A percentile compares a stretch with the other conserved stretches of the same genome.
Evolutionary conservation across 2,329 filamentous ascomycete genomes (phyloP).

Genomic region (Peltaster fructicola): DNA sequence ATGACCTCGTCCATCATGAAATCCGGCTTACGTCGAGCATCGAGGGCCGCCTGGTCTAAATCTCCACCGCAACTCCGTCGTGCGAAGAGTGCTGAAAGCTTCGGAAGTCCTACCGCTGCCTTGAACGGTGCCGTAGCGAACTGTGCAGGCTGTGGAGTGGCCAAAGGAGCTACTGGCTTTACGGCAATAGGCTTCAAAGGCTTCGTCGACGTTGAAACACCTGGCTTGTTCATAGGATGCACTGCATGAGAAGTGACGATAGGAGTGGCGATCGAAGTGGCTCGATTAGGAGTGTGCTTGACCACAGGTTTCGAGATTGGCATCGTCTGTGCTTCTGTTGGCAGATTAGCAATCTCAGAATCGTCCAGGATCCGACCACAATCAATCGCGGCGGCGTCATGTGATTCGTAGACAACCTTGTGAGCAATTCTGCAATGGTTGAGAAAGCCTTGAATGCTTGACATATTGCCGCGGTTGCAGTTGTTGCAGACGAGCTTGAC

Average conservation of each 20-base stretch:
- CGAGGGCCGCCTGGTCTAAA: slow-evolving; percentile 13
- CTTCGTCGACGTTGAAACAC: slow-evolving; percentile 4
- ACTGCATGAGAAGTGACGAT: slow-evolving; percentile 7
- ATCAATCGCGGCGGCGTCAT: slow-evolving; percentile 79
- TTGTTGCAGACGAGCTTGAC: slow-evolving; percentile 81
- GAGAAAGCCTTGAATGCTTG: slow-evolving; percentile 95
- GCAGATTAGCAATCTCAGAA: slow-evolving; percentile 31
- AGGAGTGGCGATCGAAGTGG: slow-evolving; percentile 1
- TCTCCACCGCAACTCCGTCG: slow-evolving; percentile 26
- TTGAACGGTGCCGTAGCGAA: slow-evolving; percentile 13
- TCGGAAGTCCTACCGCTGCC: slow-evolving; percentile 23
- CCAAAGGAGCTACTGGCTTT: slow-evolving; percentile 3
- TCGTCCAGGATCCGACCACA: slow-evolving; percentile 70
- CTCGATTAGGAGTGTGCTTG: slow-evolving; percentile 1
- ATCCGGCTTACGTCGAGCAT: slow-evolving; percentile 18
- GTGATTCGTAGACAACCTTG: slow-evolving; percentile 81
- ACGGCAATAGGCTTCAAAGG: slow-evolving; percentile 6
- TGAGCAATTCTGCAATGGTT: slow-evolving; percentile 97
- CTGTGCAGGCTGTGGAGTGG: slow-evolving; percentile 6
- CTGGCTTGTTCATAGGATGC: slow-evolving; percentile 15
- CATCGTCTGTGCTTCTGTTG: slow-evolving; percentile 11
- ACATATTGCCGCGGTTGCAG: slow-evolving; percentile 80
- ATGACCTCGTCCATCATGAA: slow-evolving; percentile 16
- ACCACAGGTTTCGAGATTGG: slow-evolving; percentile 3
- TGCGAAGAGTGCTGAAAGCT: slow-evolving; percentile 22